Evolutionary conservation across 106 monocot genomes (phyloP).

Genomic region (Dendrobium officinale): DNA sequence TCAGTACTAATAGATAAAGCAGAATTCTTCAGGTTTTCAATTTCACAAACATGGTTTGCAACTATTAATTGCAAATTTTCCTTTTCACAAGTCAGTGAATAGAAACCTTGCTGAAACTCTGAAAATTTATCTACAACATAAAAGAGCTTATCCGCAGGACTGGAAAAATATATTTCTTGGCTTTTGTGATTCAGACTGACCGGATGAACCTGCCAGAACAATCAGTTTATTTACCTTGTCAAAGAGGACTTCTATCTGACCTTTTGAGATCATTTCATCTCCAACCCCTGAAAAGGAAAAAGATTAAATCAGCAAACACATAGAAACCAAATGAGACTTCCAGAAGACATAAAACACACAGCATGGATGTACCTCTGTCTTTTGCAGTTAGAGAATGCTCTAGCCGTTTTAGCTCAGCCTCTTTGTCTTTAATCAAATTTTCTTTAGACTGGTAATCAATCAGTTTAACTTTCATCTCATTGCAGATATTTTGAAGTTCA

Average conservation of each 20-base stretch:
- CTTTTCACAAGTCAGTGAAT: slow-evolving; percentile 40
- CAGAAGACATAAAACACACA: not conserved
- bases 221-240: slow-evolving; percentile 39
- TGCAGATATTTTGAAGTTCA: slow-evolving; percentile 33
- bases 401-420: slow-evolving; percentile 35
- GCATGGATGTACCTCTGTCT: slow-evolving; percentile 38
- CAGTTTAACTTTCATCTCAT: slow-evolving; percentile 41
- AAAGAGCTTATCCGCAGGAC: slow-evolving; percentile 55
- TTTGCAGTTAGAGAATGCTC: slow-evolving; percentile 29
- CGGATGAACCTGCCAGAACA: slow-evolving; percentile 30
- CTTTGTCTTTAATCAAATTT: slow-evolving; percentile 29
- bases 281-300: slow-evolving; percentile 27
- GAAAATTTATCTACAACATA: slow-evolving; percentile 52
- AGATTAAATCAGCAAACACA: slow-evolving; percentile 4
- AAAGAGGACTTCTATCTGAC: slow-evolving; percentile 48
- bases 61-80: slow-evolving; percentile 60
- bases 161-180: slow-evolving; percentile 22
- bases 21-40: slow-evolving; percentile 46
- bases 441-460: slow-evolving; percentile 52
- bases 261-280: slow-evolving; percentile 29
- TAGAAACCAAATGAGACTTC: not conserved
- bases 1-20: slow-evolving; percentile 24
- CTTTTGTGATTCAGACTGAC: slow-evolving; percentile 12
- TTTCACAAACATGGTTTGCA: slow-evolving; percentile 36
- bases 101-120: slow-evolving; percentile 30